Evolutionary conservation across 768 basidiomycete genomes (phyloP), one percentile per base, ranked within the genome.

Genomic region (Mycena belliarum): DNA sequence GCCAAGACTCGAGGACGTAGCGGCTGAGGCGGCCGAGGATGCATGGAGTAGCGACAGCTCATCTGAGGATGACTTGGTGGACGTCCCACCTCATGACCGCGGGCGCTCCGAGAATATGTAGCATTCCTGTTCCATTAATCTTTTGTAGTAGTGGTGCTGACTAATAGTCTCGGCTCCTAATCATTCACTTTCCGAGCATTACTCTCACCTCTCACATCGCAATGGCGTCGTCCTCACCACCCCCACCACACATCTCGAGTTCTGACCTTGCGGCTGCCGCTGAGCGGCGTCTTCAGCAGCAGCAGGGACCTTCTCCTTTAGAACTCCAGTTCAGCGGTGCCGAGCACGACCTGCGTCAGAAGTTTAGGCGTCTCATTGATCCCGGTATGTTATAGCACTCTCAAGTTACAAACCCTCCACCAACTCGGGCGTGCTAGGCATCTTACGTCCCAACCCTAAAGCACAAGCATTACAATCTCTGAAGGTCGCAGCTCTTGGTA

Each of bases 321-420:
- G 60, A 61, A 20, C 21, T 57, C 12, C 60, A 58, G 32, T 58
- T 58, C 49, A 60, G 49, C 71, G 52, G 70, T 72, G 75, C 77
- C 59, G 82, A 91, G 59, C 83, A 87, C 63, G 88, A 88, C 51
- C 81, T 79, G 52, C 83, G 87, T 40, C 89, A 87, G 67, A 76
- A 76, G 54, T 92, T 93, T 69, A 81, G 91, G 42, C 78, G 91
- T 37, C 75, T 93, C 57, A 80, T 93, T 57, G 88, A 93, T 64
- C 89, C 89, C 43, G 90, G n/a, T n/a, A n/a, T n/a, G n/a, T n/a
- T n/a, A n/a, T n/a, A n/a, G n/a, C n/a, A n/a, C n/a, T n/a, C n/a
- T n/a, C n/a, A n/a, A n/a, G n/a, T n/a, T n/a, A n/a, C n/a, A n/a
- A n/a, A n/a, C n/a, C n/a, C n/a, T n/a, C n/a, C n/a, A n/a, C n/a